phyloP scores from a whole-genome alignment of 305 asterid genomes.

The Caryopteris hybrid region DNA sequence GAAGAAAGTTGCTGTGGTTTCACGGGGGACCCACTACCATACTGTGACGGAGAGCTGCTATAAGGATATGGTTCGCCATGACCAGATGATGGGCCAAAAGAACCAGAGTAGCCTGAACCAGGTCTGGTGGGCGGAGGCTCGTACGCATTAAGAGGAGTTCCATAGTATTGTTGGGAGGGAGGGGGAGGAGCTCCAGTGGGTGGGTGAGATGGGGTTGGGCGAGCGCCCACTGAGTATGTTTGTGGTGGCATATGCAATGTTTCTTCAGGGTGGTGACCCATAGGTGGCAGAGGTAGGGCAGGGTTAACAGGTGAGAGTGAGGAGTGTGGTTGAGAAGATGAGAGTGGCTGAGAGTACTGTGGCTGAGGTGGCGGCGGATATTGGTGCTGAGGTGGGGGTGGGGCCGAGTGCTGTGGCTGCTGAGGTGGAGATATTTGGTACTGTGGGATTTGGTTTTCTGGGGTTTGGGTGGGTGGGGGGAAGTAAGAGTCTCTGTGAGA shows the following conservation, averaged over 20 bases:
- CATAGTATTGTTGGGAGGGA: constrained; percentile 54
- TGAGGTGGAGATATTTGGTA: constrained; percentile 48
- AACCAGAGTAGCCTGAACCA: constrained; percentile 59
- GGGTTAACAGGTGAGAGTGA: constrained; percentile 38
- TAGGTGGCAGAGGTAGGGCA: constrained; percentile 46
- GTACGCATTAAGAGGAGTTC: constrained; percentile 44
- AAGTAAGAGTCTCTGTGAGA: constrained; percentile 64
- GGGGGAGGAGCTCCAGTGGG: constrained; percentile 51
- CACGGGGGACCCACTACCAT: constrained; percentile 56
- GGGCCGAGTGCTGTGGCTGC: constrained; percentile 19
- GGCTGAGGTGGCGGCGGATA: constrained; percentile 32
- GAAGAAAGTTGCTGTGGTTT: constrained; percentile 53
- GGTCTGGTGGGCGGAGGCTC: constrained; percentile 68
- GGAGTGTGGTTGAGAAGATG: constrained; percentile 50
- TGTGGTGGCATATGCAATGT: constrained; percentile 49
- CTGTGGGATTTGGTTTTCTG: constrained; percentile 47
- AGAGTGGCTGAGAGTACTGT: constrained; percentile 57
- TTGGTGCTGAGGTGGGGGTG: constrained; percentile 23
- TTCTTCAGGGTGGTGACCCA: constrained; percentile 75
- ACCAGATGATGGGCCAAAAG: constrained; percentile 56
- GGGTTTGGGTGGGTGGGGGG: constrained; percentile 52
- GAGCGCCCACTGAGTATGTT: constrained; percentile 43
- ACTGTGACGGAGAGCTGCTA: constrained; percentile 49
- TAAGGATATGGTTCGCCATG: constrained; percentile 61
- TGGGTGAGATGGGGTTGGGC: constrained; percentile 44